phyloP scores from a whole-genome alignment of 1,284 basidiomycete genomes.

The Leccinum pachyderme region DNA sequence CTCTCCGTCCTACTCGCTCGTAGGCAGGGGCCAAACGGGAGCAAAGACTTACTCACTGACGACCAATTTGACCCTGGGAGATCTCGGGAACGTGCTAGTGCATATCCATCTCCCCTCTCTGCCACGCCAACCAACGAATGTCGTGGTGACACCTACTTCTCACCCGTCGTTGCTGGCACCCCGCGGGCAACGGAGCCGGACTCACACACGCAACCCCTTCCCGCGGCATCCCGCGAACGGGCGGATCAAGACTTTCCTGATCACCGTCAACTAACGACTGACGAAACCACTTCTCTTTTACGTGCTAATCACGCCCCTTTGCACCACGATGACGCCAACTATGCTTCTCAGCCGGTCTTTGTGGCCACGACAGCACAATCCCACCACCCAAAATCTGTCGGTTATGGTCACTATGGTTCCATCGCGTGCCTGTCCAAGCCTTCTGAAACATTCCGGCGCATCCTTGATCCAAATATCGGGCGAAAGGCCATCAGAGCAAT shows the following conservation, averaged over 20 bases:
- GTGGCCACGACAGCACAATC: constrained; percentile 8
- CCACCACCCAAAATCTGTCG: constrained; percentile 7
- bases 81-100: neutral
- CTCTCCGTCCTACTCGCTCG: constrained; percentile 43
- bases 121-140: constrained; percentile 25
- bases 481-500: constrained; percentile 49
- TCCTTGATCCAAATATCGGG: constrained; percentile 21
- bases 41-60: neutral
- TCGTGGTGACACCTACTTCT: constrained; percentile 5
- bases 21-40: constrained; percentile 11
- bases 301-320: constrained; percentile 7
- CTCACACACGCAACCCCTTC: neutral
- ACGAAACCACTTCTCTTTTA: constrained; percentile 26
- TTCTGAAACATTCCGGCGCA: constrained; percentile 6
- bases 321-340: constrained; percentile 4
- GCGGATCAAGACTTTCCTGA: neutral
- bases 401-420: constrained; percentile 14
- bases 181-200: neutral
- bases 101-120: constrained; percentile 14
- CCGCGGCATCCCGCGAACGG: neutral
- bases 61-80: constrained; percentile 4
- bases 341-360: neutral
- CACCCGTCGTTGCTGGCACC: constrained; percentile 1
- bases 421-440: constrained; percentile 9
- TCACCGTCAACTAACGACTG: constrained; percentile 2